Conservation (phyloP, 139 green algal species). For the Coelastrella sp. region DNA sequence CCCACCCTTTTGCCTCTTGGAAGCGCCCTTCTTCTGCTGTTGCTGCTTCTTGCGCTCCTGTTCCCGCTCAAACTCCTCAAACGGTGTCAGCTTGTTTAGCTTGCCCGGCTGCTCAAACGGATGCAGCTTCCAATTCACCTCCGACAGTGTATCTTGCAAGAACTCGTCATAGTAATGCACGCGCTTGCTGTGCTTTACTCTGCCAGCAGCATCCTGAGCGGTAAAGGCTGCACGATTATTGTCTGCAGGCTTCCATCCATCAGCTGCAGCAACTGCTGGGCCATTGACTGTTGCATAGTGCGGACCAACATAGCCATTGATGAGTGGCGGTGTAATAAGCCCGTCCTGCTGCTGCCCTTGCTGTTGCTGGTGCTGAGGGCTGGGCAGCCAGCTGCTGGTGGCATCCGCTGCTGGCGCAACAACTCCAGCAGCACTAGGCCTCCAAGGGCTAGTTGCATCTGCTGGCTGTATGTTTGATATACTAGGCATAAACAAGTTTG, state of each 20-base stretch:
- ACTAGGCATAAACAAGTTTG: neutral
- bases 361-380: neutral
- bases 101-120: constrained; percentile 47
- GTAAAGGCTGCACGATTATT: neutral
- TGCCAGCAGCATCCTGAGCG: constrained; percentile 15
- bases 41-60: constrained; percentile 15
- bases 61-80: constrained; percentile 45
- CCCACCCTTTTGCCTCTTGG: too few relatives aligned
- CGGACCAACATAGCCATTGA: constrained; percentile 6
- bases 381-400: constrained; percentile 5
- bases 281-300: neutral
- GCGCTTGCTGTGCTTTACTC: neutral
- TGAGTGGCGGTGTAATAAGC: neutral
- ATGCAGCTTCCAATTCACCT: constrained; percentile 19
- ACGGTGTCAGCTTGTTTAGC: constrained; percentile 37
- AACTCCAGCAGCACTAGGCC: neutral
- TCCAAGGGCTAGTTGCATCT: neutral
- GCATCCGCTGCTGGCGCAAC: neutral
- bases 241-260: neutral
- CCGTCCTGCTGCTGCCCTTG: neutral
- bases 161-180: constrained; percentile 44
- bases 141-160: neutral
- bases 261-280: neutral
- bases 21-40: neutral
- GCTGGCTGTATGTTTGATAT: neutral